Base-by-base conservation (phyloP, 2,329 filamentous ascomycete genomes). In the Emergomyces africanus region DNA sequence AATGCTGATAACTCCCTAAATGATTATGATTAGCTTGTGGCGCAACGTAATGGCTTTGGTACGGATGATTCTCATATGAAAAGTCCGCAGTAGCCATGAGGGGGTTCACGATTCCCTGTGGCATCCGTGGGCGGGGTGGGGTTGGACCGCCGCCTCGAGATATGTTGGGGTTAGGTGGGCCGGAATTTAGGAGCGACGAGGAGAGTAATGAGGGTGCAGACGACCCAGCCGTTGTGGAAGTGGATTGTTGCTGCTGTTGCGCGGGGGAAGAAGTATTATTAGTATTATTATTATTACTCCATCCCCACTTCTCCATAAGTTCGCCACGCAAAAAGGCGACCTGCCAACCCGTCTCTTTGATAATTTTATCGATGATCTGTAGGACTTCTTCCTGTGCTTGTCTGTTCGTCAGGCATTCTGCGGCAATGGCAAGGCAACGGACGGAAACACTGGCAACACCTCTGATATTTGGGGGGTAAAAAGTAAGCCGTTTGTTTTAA, bases 301-400 rank as follows among this genome's bases (percentile, higher is more conserved):
- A 92, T 6, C 85, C 86, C 91, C 91, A 96, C 61, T 81, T 82
- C 63, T 82, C 80, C 68, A 85, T 88, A 41, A 96, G 79, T 60
- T 89, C 86, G 46, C 80, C 78, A 66, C 87, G 82, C n/a, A 94
- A 77, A 60, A 85, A 85, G 1, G 81, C 83, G 5, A 92, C 81
- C 42, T 83, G 82, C 89, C 89, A 95, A 15, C 89, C 89, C 0
- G 88, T 90, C 65, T 89, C 84, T 60, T 81, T 81, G 57, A 84
- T 81, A 63, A 95, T 90, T 65, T 82, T 83, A 51, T 87, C 83
- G 46, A 97, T 81, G 30, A 95, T 89, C 3, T 80, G 71, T 8
- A 95, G 76, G 0, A 90, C 87, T 71, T 96, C 90, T 67, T 88
- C 83, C 73, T 95, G 90, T 64, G 96, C 88, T 33, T 80, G 77